phyloP scores from a whole-genome alignment of 75 land plant genomes.

The Selaginella moellendorffii region DNA sequence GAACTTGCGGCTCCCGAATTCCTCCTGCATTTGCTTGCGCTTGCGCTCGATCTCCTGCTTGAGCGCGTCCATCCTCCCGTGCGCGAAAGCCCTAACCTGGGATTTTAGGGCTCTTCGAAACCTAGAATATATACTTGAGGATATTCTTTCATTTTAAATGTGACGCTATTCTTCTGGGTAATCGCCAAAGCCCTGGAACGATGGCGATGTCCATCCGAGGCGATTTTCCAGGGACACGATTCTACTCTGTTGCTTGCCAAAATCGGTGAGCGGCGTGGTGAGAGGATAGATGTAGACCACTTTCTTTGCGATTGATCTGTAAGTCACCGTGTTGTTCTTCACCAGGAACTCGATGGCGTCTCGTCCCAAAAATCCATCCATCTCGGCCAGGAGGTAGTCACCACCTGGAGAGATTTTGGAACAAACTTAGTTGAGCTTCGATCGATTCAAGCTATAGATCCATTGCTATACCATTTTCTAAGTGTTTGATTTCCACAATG shows the following conservation, averaged over 20 bases:
- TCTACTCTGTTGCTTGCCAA: constrained; percentile 63
- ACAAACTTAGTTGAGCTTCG: not conserved
- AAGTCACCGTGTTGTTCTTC: constrained; percentile 52
- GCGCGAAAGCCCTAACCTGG: too few relatives aligned
- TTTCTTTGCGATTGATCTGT: constrained; percentile 63
- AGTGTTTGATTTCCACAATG: constrained; percentile 16
- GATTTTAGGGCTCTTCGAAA: too few relatives aligned
- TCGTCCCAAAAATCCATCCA: constrained; percentile 73
- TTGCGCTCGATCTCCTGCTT: constrained; percentile 64
- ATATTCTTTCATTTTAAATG: too few relatives aligned
- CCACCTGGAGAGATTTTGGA: constrained; percentile 17
- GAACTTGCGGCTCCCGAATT: constrained; percentile 51
- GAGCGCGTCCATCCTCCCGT: constrained; percentile 90
- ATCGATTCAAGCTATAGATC: not conserved
- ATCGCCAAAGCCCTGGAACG: constrained; percentile 20
- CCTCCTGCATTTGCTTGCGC: constrained; percentile 38
- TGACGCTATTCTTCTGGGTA: too few relatives aligned
- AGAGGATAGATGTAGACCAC: constrained; percentile 75
- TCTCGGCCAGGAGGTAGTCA: constrained; percentile 61
- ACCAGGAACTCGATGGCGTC: constrained; percentile 79
- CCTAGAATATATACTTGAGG: too few relatives aligned
- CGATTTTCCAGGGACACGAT: constrained; percentile 37
- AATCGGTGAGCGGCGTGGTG: constrained; percentile 75
- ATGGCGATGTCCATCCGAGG: constrained; percentile 67
- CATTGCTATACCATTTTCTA: not conserved